Base-by-base conservation (phyloP, 305 asterid species). In the Solanum hybrid region DNA sequence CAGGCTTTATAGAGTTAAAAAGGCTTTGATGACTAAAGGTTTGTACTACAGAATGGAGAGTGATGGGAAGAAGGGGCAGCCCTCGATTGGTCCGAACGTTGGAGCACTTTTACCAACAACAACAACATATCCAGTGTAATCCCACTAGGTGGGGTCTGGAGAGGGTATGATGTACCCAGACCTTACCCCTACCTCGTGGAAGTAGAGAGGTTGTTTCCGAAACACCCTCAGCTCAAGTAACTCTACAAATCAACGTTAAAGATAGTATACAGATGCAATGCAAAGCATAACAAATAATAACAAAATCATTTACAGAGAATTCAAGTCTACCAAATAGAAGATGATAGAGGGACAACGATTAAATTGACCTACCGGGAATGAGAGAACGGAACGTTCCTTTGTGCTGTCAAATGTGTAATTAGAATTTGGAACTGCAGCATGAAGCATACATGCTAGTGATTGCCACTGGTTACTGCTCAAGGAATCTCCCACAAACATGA, bases 401-500 rank as follows among this genome's bases (percentile, higher is more conserved):
- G 88, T 92, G 33, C 90, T 40, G 20, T 28, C 89, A 0, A 93
- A 87, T 89, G 92, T 94, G 89, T 93, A 93, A 46, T 89, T 94
- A 76, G 94, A 86, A 86, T 91, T 90, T 11, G 95, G 96, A 89
- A 91, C 90, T 3, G 96, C 91, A 5, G 92, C 93, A 79, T 94
- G 96, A 90, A 96, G 96, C 96, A 96, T 96, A 93, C 99, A 96
- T 14, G 92, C 93, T 75, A 96, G 89, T 5, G 99, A 96, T 71
- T 94, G 93, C 98, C 98, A 96, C 89, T 95, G 98, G 69, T 95
- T 96, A 20, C 67, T 69, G 89, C 98, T 91, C 82, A 95, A 90
- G 0, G 99, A 96, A 92, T 96, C 98, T 11, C 98, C 98, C 76
- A 96, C 98, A 14, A 94, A 95, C 96, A 95, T 95, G n/a, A 95